Conservation (phyloP, 148 eudicot species). For the Agrostemma githago region DNA sequence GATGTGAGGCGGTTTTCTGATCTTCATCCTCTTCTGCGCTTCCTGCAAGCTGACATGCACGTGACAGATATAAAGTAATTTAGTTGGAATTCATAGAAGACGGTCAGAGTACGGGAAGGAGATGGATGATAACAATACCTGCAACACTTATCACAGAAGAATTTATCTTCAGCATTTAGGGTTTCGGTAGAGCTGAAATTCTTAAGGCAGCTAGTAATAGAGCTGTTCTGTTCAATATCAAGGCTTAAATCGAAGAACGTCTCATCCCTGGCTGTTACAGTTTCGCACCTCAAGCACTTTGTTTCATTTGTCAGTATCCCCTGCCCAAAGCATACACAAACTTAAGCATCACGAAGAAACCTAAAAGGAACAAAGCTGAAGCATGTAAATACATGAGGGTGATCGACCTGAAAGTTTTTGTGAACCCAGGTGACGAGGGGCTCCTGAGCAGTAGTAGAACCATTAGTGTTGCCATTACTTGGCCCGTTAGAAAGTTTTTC, state of each 20-base stretch:
- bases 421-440: conserved; percentile 83
- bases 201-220: conserved; percentile 81
- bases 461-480: conserved; percentile 37
- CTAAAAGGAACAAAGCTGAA: background rate
- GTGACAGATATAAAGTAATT: conserved; percentile 11
- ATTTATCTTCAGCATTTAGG: conserved; percentile 78
- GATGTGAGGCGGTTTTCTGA: conserved; percentile 74
- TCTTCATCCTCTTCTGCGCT: conserved; percentile 94
- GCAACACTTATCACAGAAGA: conserved; percentile 86
- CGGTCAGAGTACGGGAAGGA: background rate
- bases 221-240: conserved; percentile 87
- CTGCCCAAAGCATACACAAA: conserved; percentile 31
- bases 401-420: conserved; percentile 65
- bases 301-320: conserved; percentile 84
- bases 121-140: conserved; percentile 43
- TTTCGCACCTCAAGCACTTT: conserved; percentile 76
- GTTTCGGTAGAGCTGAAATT: conserved; percentile 87
- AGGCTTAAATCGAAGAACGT: conserved; percentile 80
- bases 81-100: background rate
- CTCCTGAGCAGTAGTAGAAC: conserved; percentile 30
- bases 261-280: conserved; percentile 86
- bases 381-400: background rate
- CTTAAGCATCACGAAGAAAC: background rate
- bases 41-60: conserved; percentile 57
- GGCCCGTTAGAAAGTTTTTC: conserved; percentile 52